These are phyloP conservation scores for Polygonum maritimum DNA, from an alignment of 148 eudicot species.

Conservation along the genomic window DNA sequence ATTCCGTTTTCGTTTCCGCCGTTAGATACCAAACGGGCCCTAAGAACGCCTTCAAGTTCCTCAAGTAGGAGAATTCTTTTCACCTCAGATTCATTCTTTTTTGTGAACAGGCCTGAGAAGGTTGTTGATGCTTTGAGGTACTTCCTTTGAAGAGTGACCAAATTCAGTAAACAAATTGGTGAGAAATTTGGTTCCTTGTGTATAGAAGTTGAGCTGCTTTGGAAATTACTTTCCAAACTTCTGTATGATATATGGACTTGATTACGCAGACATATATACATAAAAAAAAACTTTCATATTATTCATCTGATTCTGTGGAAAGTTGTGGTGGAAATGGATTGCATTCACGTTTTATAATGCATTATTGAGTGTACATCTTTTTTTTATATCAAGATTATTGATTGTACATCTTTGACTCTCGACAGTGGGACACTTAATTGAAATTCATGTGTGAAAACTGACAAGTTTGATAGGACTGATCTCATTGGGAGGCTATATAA, in stretches of 20 bases:
- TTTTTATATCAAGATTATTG: background rate
- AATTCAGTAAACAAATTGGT: background rate
- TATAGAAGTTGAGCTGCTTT: background rate
- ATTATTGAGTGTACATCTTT: too few species aligned
- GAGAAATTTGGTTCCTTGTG: background rate
- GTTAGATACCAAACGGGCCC: too few species aligned
- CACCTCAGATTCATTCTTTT: slow-evolving; percentile 5
- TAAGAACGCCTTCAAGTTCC: background rate
- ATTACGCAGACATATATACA: background rate
- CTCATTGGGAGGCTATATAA: background rate
- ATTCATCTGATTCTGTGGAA: background rate
- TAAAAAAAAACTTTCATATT: background rate
- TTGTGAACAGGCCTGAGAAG: slow-evolving; percentile 87
- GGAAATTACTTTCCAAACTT: too few species aligned
- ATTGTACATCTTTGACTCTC: background rate
- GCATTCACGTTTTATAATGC: too few species aligned
- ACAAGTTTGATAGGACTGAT: background rate
- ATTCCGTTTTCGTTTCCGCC: too few species aligned
- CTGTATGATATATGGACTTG: too few species aligned
- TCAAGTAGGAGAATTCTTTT: background rate
- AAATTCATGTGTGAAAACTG: background rate
- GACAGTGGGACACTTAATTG: background rate
- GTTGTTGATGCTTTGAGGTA: slow-evolving; percentile 68
- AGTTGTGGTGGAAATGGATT: too few species aligned
- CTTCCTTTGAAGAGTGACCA: slow-evolving; percentile 41